Evolutionary conservation across 2,329 filamentous ascomycete genomes (phyloP), one percentile per base, ranked within the genome.

Genomic region (Curvularia sp.): DNA sequence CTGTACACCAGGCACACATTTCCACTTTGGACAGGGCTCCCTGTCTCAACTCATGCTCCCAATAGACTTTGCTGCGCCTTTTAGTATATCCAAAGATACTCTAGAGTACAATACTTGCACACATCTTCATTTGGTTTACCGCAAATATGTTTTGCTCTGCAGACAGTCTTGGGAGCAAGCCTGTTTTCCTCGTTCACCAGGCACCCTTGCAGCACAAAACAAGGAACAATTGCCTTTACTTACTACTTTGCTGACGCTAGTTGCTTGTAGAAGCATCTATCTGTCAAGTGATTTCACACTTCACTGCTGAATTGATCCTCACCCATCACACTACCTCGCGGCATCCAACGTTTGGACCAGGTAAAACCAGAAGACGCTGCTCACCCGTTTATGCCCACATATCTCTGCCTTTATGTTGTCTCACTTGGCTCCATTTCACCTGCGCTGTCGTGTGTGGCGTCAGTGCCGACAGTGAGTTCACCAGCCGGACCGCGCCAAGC

Each of bases 321-420:
- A 38, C n/a, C 33, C 12, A 6, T 38, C 33, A 15, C 4, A 38
- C 33, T n/a, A 6, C 33, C 33, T 13, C 12, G 15, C 33, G 12
- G 13, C 13, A 38, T 38, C 15, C 33, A 38, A 38, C n/a, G 8
- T 9, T 9, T 31, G 28, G 28, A 7, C 28, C 5, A 31, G 28
- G 28, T 31, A 31, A 31, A 10, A 7, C 28, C 28, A 31, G 9
- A 9, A 31, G 28, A 31, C 28, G 8, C 28, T 31, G 28, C 28
- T 10, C 28, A 31, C 28, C 2, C 28, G 8, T 31, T 2, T 31
- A 22, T 24, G 18, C 9, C 10, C 22, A 30, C 20, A 33, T 13
- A 28, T 2, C 31, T 48, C 44, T 57, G 10, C 49, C 33, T 53
- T 63, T 53, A 55, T 48, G n/a, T 55, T 12, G 48, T 31, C 24